These are phyloP conservation scores for Dendrobium catenatum DNA, from an alignment of 106 monocot species.

Conservation along the genomic window DNA sequence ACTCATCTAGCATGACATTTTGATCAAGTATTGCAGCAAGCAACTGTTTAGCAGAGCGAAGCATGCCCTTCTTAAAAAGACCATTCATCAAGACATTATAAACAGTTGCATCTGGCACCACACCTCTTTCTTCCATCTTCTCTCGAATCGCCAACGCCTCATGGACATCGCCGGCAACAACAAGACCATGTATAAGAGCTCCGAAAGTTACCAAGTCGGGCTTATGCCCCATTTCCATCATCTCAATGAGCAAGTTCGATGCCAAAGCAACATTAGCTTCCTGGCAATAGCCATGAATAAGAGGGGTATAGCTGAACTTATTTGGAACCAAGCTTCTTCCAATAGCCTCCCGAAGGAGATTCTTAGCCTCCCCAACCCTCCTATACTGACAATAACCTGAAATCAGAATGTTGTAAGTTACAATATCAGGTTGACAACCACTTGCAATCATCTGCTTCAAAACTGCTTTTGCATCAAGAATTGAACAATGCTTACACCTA, in stretches of 20 bases:
- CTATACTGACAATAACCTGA: constrained; percentile 35
- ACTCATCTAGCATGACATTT: constrained; percentile 55
- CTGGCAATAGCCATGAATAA: constrained; percentile 61
- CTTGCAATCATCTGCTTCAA: constrained; percentile 53
- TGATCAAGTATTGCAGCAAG: constrained; percentile 70
- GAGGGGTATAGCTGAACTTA: constrained; percentile 65
- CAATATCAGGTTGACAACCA: constrained; percentile 41
- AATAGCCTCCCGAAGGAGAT: constrained; percentile 38
- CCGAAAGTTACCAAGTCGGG: constrained; percentile 88
- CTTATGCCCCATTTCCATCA: constrained; percentile 40
- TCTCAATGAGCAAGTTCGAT: constrained; percentile 39
- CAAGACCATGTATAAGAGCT: constrained; percentile 78
- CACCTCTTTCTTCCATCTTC: constrained; percentile 62
- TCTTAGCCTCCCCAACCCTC: constrained; percentile 36
- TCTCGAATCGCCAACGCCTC: constrained; percentile 53
- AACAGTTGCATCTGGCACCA: constrained; percentile 54
- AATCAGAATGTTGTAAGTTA: constrained; percentile 81
- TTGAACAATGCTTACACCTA: constrained; percentile 34
- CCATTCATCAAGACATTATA: constrained; percentile 80
- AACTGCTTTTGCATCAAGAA: constrained; percentile 48
- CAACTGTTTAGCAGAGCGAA: constrained; percentile 53
- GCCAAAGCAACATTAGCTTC: constrained; percentile 38
- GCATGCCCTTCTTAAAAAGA: constrained; percentile 79
- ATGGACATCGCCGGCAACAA: constrained; percentile 40
- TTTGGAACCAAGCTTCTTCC: constrained; percentile 35